phyloP scores from a whole-genome alignment of 192 early-diverging fungal species.

The Kickxella alabastrina region DNA sequence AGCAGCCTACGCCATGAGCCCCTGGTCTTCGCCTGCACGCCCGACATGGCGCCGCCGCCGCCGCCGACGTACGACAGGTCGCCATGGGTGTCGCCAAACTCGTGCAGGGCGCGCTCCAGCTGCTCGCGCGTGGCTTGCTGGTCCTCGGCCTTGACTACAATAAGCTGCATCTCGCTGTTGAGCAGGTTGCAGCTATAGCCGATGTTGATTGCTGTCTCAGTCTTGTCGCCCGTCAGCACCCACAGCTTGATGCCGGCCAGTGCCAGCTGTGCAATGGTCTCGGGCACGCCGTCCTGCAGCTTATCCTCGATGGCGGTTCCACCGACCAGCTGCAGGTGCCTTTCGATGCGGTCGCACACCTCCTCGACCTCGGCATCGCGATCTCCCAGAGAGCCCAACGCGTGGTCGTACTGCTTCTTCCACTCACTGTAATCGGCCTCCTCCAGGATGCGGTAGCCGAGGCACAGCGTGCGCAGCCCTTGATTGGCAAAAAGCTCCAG shows the following conservation, averaged over 20 bases:
- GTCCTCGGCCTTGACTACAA: slow-evolving; percentile 65
- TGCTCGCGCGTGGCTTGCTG: slow-evolving; percentile 60
- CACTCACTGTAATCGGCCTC: slow-evolving; percentile 70
- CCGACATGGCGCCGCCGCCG: slow-evolving; percentile 35
- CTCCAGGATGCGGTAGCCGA: slow-evolving; percentile 70
- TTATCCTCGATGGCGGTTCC: slow-evolving; percentile 98
- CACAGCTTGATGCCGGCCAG: slow-evolving; percentile 91
- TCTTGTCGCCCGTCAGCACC: slow-evolving; percentile 97
- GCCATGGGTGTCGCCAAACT: slow-evolving; percentile 53
- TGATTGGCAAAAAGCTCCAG: slow-evolving; percentile 81
- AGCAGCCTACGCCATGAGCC: slow-evolving; percentile 41
- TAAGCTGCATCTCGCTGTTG: slow-evolving; percentile 74
- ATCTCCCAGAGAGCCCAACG: slow-evolving; percentile 66
- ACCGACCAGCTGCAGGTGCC: slow-evolving; percentile 74
- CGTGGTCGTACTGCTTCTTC: slow-evolving; percentile 69
- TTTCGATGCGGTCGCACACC: slow-evolving; percentile 77
- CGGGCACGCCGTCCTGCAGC: slow-evolving; percentile 96
- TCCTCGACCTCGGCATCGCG: slow-evolving; percentile 79
- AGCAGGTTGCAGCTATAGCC: slow-evolving; percentile 92
- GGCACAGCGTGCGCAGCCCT: slow-evolving; percentile 82
- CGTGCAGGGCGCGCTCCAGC: slow-evolving; percentile 62
- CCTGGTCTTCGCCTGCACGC: slow-evolving; percentile 19
- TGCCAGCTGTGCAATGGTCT: slow-evolving; percentile 79
- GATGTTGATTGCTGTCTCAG: slow-evolving; percentile 97
- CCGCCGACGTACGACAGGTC: slow-evolving; percentile 42